Evolutionary conservation across 2,329 filamentous ascomycete species (phyloP).

Genomic region (Fusarium siculi): DNA sequence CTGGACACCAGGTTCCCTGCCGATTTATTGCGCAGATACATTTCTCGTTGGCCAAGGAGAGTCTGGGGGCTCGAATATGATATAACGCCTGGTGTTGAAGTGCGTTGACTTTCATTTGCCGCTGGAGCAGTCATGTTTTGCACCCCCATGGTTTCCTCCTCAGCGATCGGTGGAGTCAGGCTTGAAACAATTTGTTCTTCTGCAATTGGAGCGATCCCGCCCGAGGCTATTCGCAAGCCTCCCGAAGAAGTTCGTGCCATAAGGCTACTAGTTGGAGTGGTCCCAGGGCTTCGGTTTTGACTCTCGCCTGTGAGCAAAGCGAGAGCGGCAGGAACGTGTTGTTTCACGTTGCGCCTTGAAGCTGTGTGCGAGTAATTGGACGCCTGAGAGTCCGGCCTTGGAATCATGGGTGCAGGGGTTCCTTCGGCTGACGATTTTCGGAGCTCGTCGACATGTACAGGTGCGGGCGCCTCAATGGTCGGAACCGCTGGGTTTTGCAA

Average conservation of each 20-base stretch:
- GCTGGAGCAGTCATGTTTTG: constrained; percentile 37
- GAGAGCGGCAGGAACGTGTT: constrained; percentile 39
- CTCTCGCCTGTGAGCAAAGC: constrained; percentile 41
- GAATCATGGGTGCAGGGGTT: constrained; percentile 48
- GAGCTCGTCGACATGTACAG: constrained; percentile 72
- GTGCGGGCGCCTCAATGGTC: constrained; percentile 63
- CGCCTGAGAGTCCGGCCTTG: constrained; percentile 45
- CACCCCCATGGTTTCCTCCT: constrained; percentile 10
- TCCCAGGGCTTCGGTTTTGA: constrained; percentile 37
- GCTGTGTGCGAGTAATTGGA: constrained; percentile 37
- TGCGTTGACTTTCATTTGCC: constrained; percentile 40
- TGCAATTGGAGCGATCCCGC: constrained; percentile 54
- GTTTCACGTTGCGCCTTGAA: constrained; percentile 33
- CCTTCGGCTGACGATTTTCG: constrained; percentile 70
- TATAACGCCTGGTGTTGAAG: constrained; percentile 57
- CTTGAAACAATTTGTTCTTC: constrained; percentile 52
- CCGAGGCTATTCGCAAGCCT: constrained; percentile 43
- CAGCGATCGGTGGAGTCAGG: constrained; percentile 31
- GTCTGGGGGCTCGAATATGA: constrained; percentile 65
- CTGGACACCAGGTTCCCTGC: constrained; percentile 52
- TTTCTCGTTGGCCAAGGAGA: constrained; percentile 65
- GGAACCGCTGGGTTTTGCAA: not conserved
- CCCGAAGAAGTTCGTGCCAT: constrained; percentile 38
- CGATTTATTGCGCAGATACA: constrained; percentile 64
- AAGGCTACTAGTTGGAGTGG: constrained; percentile 29